Percentiles rank a stretch among this genome's conserved stretches.
Conservation (phyloP, 352 stramenopile species). For the Pythium periplocum region DNA sequence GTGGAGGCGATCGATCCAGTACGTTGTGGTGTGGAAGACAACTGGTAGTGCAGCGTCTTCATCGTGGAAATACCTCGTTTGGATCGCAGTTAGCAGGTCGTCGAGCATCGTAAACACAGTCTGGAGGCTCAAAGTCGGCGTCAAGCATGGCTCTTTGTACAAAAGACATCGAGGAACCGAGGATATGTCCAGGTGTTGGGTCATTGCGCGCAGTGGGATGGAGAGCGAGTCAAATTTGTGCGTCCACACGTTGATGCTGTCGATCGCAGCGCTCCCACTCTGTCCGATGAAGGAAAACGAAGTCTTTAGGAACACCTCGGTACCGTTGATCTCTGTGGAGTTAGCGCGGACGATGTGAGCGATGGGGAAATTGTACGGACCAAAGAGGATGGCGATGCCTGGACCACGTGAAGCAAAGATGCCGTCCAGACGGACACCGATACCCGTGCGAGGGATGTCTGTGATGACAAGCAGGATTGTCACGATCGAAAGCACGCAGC, state of each 20-base stretch:
- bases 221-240: conserved; percentile 20
- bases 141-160: conserved; percentile 10
- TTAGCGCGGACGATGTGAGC: too few relatives aligned
- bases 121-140: conserved; percentile 10
- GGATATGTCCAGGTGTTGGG: conserved; percentile 5
- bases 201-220: conserved; percentile 11
- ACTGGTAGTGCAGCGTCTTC: background rate
- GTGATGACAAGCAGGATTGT: conserved; percentile 1
- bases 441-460: conserved; percentile 3
- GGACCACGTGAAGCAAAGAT: too few relatives aligned
- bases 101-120: conserved; percentile 37
- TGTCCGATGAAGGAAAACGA: too few relatives aligned
- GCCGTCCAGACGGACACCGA: background rate
- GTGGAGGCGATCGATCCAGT: conserved; percentile 34
- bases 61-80: conserved; percentile 7
- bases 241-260: conserved; percentile 7
- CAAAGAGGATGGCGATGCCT: too few relatives aligned
- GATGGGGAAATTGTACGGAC: too few relatives aligned
- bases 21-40: conserved; percentile 12
- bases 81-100: conserved; percentile 15
- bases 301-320: too few relatives aligned
- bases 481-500: conserved; percentile 2
- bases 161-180: conserved; percentile 26
- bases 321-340: too few relatives aligned
- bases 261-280: too few relatives aligned